Percentiles rank a stretch among this genome's conserved stretches.
Evolutionary conservation across 2,329 filamentous ascomycete species (phyloP).

Genomic region (Fusarium bactridioides): DNA sequence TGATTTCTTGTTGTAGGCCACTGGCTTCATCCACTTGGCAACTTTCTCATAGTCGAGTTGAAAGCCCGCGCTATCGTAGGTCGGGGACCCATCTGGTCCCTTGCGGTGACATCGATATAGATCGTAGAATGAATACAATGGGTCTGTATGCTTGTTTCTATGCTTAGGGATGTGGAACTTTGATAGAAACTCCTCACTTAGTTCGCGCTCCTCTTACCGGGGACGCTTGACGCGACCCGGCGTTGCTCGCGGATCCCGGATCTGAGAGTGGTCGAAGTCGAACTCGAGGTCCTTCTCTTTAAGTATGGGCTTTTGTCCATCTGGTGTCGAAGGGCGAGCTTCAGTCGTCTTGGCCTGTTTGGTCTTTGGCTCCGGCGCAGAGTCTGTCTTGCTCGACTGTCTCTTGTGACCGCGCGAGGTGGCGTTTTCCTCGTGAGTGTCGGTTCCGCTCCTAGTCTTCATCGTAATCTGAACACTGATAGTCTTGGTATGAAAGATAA

Average conservation of each 20-base stretch:
- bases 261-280: conserved; percentile 21
- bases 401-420: background rate
- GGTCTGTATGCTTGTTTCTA: background rate
- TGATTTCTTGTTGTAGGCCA: conserved; percentile 6
- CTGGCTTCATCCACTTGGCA: conserved; percentile 21
- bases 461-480: background rate
- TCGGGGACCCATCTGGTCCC: conserved; percentile 17
- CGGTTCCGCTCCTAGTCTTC: conserved; percentile 6
- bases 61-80: conserved; percentile 25
- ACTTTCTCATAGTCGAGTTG: conserved; percentile 34
- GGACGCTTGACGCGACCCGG: conserved; percentile 21
- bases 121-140: background rate
- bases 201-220: background rate
- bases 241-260: conserved; percentile 20
- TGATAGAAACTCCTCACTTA: conserved; percentile 15
- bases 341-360: conserved; percentile 3
- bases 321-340: background rate
- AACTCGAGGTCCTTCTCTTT: conserved; percentile 16
- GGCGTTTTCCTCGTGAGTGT: background rate
- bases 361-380: background rate
- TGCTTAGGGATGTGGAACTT: conserved; percentile 16
- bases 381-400: background rate
- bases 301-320: background rate
- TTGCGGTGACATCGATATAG: conserved; percentile 27
- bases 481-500: background rate